Conservation (phyloP, 2,329 filamentous ascomycete genomes). For the Sarocladium strictum region DNA sequence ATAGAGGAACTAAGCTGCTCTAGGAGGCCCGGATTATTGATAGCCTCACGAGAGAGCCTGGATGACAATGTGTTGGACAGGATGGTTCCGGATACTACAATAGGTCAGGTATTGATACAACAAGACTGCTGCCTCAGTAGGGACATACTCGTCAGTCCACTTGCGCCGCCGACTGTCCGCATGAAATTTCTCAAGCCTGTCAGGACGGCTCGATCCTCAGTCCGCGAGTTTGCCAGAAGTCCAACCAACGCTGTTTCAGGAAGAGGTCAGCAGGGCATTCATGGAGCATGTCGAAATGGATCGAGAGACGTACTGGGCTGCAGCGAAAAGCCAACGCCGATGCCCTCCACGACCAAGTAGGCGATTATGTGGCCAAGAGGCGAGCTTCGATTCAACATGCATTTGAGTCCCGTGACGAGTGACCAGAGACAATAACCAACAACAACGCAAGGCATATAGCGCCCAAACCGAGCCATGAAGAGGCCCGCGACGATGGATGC, state of each 20-base stretch:
- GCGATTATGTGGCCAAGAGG: constrained; percentile 21
- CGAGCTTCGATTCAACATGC: constrained; percentile 20
- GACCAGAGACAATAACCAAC: constrained; percentile 29
- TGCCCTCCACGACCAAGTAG: constrained; percentile 26
- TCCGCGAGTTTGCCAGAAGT: constrained; percentile 29
- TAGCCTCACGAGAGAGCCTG: constrained; percentile 18
- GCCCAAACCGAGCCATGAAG: constrained; percentile 22
- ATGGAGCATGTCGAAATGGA: too few relatives aligned
- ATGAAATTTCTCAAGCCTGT: constrained; percentile 33
- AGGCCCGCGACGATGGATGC: constrained; percentile 24
- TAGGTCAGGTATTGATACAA: background rate
- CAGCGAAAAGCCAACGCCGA: constrained; percentile 27
- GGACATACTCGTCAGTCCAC: constrained; percentile 11
- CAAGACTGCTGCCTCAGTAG: background rate
- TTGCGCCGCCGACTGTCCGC: constrained; percentile 24
- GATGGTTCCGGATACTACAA: constrained; percentile 18
- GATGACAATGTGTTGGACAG: constrained; percentile 13
- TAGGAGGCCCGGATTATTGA: constrained; percentile 15
- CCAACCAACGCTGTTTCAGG: constrained; percentile 22
- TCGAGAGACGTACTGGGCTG: constrained; percentile 23
- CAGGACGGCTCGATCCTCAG: constrained; percentile 29
- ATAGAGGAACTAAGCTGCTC: constrained; percentile 19
- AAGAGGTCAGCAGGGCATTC: background rate
- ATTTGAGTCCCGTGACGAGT: constrained; percentile 25
- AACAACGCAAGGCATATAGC: constrained; percentile 23